A percentile compares a stretch with the other conserved stretches of the same genome.
These are phyloP conservation scores for Arthrobotrys sinensis DNA, from an alignment of 2,329 filamentous ascomycete species.

Conservation along the genomic window DNA sequence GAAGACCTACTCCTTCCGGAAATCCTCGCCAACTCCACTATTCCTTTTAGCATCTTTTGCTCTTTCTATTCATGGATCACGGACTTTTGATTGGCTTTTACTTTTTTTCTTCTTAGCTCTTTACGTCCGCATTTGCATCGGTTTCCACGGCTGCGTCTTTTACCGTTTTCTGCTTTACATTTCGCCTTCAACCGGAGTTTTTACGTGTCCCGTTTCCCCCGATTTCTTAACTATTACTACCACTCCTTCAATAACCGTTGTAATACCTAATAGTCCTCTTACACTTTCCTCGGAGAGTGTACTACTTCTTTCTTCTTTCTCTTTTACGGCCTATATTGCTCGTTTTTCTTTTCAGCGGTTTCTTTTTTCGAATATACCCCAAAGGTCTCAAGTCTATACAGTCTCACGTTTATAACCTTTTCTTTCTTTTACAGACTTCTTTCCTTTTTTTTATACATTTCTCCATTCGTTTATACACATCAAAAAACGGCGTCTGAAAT, in stretches of 20 bases:
- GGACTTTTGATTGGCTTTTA: conserved; percentile 35
- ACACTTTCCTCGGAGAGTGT: conserved; percentile 24
- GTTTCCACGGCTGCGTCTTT: conserved; percentile 56
- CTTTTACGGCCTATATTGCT: conserved; percentile 16
- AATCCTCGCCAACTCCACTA: conserved; percentile 16
- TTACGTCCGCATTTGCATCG: conserved; percentile 40
- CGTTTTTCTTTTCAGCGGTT: conserved; percentile 17
- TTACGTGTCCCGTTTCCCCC: conserved; percentile 29
- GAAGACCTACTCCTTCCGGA: conserved; percentile 24
- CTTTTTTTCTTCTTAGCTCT: conserved; percentile 28
- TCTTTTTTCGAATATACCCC: conserved; percentile 47
- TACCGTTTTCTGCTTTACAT: conserved; percentile 24
- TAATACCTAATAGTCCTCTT: conserved; percentile 59
- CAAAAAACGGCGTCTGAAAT: conserved; percentile 20
- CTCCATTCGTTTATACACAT: conserved; percentile 20
- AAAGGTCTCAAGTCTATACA: conserved; percentile 27
- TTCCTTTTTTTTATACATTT: neutral
- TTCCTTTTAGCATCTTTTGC: conserved; percentile 16
- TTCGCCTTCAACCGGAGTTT: conserved; percentile 38
- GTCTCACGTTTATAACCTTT: conserved; percentile 24
- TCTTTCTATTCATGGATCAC: conserved; percentile 48
- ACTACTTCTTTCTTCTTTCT: conserved; percentile 21
- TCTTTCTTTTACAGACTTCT: conserved; percentile 16
- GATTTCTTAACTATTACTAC: conserved; percentile 28
- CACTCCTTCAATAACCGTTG: conserved; percentile 52